These are phyloP conservation scores for Mytilinidion resinicola DNA, from an alignment of 495 filamentous ascomycete species.

Conservation along the genomic window DNA sequence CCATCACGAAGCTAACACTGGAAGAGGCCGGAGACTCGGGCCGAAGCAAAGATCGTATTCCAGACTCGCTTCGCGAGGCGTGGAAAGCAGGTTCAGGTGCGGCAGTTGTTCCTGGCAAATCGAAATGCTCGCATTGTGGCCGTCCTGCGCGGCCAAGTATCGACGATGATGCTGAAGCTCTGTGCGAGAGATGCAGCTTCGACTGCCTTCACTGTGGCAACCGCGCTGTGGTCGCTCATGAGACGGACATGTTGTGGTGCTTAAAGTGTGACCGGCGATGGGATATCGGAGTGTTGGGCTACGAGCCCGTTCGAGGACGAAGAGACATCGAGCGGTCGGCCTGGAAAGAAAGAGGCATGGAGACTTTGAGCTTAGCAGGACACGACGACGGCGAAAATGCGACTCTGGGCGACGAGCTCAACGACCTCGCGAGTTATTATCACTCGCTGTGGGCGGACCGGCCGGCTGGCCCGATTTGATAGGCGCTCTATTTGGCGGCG, in stretches of 20 bases:
- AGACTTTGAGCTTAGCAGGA: not conserved
- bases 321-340: not conserved
- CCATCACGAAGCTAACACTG: slow-evolving; percentile 15
- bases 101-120: slow-evolving; percentile 7
- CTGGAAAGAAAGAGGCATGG: not conserved
- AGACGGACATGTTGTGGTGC: not conserved
- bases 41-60: slow-evolving; percentile 32
- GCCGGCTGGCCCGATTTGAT: not conserved
- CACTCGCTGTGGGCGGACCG: slow-evolving; percentile 1
- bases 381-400: not conserved
- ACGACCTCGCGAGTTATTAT: not conserved
- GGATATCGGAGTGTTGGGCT: not conserved
- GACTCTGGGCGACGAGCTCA: not conserved
- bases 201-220: not conserved
- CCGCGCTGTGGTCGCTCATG: not conserved
- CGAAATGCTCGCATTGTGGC: slow-evolving; percentile 20
- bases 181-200: not conserved
- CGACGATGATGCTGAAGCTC: not conserved
- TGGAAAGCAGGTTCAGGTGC: slow-evolving; percentile 3
- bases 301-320: not conserved
- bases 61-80: slow-evolving; percentile 25
- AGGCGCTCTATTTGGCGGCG: too few relatives aligned
- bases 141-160: slow-evolving; percentile 19
- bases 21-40: slow-evolving; percentile 31
- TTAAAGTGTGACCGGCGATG: not conserved